phyloP scores from a whole-genome alignment of 495 filamentous ascomycete species.

The Aspergillus kassunensis region DNA sequence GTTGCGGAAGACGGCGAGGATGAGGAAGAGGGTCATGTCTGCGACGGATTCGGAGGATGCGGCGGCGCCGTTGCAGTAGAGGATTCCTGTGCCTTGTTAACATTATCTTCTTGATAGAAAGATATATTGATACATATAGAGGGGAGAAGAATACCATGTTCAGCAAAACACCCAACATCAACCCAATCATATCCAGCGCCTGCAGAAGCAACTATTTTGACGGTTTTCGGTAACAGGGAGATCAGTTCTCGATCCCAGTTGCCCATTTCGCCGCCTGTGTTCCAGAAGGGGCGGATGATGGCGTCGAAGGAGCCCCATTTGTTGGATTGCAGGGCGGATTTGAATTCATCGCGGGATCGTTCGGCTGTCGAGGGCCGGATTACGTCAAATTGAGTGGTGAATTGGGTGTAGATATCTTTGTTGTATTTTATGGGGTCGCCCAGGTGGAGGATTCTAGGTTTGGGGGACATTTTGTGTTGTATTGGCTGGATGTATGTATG shows the following conservation, averaged over 20 bases:
- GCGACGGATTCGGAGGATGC: conserved; percentile 65
- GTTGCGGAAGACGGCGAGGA: conserved; percentile 62
- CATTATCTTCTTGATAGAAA: too few species aligned
- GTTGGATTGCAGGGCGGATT: conserved; percentile 52
- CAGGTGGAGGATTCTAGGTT: conserved; percentile 57
- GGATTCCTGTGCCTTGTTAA: conserved; percentile 45
- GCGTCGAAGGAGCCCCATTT: conserved; percentile 70
- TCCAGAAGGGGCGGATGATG: conserved; percentile 76
- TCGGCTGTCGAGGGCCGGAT: conserved; percentile 49
- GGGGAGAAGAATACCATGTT: conserved; percentile 47
- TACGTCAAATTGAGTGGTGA: conserved; percentile 55
- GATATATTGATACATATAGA: too few species aligned
- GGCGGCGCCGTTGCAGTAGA: conserved; percentile 67
- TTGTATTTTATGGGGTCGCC: conserved; percentile 69
- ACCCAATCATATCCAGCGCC: conserved; percentile 78
- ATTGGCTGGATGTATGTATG: background rate
- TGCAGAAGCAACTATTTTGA: conserved; percentile 67
- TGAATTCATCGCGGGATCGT: conserved; percentile 55
- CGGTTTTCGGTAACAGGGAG: conserved; percentile 55
- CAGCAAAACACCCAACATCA: conserved; percentile 62
- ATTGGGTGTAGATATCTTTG: conserved; percentile 50
- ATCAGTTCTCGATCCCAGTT: conserved; percentile 72
- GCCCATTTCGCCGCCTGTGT: conserved; percentile 74
- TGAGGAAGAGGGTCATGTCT: conserved; percentile 56
- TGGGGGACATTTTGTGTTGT: conserved; percentile 13